A percentile compares a stretch with the other conserved stretches of the same genome.
Evolutionary conservation across 2,329 filamentous ascomycete species (phyloP).

Genomic region (Exophiala xenobiotica): DNA sequence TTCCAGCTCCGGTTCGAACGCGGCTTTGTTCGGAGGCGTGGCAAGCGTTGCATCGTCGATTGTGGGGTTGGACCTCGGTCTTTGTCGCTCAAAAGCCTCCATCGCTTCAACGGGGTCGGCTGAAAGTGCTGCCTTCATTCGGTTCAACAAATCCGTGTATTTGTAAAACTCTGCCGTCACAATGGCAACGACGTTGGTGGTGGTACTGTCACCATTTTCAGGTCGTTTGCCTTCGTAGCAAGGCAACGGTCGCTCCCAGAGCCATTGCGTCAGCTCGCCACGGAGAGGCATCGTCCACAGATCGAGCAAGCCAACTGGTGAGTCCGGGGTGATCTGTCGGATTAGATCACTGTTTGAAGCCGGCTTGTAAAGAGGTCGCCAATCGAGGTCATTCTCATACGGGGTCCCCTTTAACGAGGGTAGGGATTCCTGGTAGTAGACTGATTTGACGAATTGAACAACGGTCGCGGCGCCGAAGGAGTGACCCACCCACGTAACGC

Average conservation of each 20-base stretch:
- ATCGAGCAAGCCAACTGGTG: constrained; percentile 69
- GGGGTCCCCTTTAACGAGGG: constrained; percentile 33
- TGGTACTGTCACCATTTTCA: constrained; percentile 37
- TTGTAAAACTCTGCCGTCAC: constrained; percentile 76
- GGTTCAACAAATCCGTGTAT: constrained; percentile 70
- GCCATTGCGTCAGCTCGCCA: constrained; percentile 59
- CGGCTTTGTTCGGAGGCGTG: background rate
- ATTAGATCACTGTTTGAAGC: constrained; percentile 55
- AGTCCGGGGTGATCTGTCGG: constrained; percentile 66
- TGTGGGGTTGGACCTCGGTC: background rate
- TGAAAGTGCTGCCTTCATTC: constrained; percentile 66
- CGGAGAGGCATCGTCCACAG: constrained; percentile 76
- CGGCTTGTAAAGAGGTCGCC: constrained; percentile 63
- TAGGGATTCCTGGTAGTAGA: constrained; percentile 56
- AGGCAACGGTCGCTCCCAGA: constrained; percentile 73
- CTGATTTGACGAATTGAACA: constrained; percentile 75
- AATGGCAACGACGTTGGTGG: constrained; percentile 63
- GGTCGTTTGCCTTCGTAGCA: constrained; percentile 56
- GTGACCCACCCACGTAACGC: constrained; percentile 74
- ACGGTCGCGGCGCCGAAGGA: constrained; percentile 76
- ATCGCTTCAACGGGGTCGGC: constrained; percentile 47
- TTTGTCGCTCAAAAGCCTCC: constrained; percentile 13
- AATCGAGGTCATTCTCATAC: constrained; percentile 25
- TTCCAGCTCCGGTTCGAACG: background rate
- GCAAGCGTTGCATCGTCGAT: background rate